Evolutionary conservation across 2,329 filamentous ascomycete genomes (phyloP), one percentile per base, ranked within the genome.

Genomic region (Capronia epimyces): DNA sequence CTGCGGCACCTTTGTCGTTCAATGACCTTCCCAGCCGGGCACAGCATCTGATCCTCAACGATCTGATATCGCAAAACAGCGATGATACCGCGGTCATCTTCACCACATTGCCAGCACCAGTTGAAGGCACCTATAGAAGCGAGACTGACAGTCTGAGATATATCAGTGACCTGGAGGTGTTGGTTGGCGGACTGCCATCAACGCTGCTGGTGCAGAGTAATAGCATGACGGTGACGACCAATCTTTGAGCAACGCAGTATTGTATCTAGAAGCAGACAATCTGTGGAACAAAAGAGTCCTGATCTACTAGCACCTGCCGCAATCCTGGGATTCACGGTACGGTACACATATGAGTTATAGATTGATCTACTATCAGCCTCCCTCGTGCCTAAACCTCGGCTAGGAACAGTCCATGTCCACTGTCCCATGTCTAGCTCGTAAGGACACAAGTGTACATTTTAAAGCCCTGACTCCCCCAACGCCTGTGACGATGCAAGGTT

Each of bases 191-290:
- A 9, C 70, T 91, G 55, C 87, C 88, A 22, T 88, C 89, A 1
- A 81, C 82, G 40, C 66, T 94, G 62, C 71, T 95, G 66, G 86
- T 95, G 32, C 78, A 94, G 68, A 89, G 86, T 67, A 94, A 94
- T 68, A 89, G 83, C 63, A 89, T 94, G 85, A 94, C 87, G 13
- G 88, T 94, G 41, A 94, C 86, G 5, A 86, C 86, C 63, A 86
- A 83, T 65, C 68, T 88, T 55, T 87, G 61, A 64, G 46, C n/a
- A 24, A 24, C 9, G 20, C 15, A 31, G 20, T 18, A 40, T 42
- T 39, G 39, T 34, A 34, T 34, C 9, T 15, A 27, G 31, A 34
- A 34, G 3, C 1, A 34, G 31, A 34, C 31, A 16, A 8, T 29
- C n/a, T n/a, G n/a, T n/a, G n/a, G n/a, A n/a, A n/a, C n/a, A n/a